A percentile compares a stretch with the other conserved stretches of the same genome.
Conservation (phyloP, 768 basidiomycete genomes). For the Phylloporus arenicola region DNA sequence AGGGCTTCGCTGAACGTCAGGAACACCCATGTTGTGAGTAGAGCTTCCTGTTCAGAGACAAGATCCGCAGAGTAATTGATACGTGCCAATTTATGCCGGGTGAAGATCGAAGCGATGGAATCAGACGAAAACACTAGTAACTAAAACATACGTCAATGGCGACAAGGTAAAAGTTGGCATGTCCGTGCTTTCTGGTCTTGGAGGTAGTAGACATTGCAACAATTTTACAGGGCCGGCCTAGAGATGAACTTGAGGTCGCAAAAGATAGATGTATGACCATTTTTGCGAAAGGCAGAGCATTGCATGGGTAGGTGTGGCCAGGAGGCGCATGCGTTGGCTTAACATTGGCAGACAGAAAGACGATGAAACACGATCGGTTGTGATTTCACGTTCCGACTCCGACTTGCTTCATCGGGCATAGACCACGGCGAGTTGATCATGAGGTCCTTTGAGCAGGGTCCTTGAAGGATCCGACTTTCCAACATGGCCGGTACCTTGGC, state of each 20-base stretch:
- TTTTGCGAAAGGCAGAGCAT: slow-evolving; percentile 94
- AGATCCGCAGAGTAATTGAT: not conserved
- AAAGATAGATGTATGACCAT: slow-evolving; percentile 43
- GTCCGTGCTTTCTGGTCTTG: slow-evolving; percentile 99
- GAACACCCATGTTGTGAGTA: slow-evolving; percentile 99
- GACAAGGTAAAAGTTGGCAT: slow-evolving; percentile 98
- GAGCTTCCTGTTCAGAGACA: too few species aligned
- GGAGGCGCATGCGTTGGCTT: slow-evolving; percentile 77
- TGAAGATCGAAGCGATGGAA: slow-evolving; percentile 75
- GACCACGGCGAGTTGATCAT: too few species aligned
- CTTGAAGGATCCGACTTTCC: too few species aligned
- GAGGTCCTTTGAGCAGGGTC: too few species aligned
- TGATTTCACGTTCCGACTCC: slow-evolving; percentile 37
- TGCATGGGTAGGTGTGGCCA: slow-evolving; percentile 91
- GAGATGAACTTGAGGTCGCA: slow-evolving; percentile 68
- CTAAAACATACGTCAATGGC: slow-evolving; percentile 80
- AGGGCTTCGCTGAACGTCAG: slow-evolving; percentile 68
- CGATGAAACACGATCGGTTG: too few species aligned
- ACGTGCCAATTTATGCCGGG: slow-evolving; percentile 89
- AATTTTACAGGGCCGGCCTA: slow-evolving; percentile 94
- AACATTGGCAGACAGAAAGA: too few species aligned
- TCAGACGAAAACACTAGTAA: slow-evolving; percentile 3
- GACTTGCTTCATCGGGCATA: too few species aligned
- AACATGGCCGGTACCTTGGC: not conserved
- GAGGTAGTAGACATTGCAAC: slow-evolving; percentile 99